These are phyloP conservation scores for Saitozyma podzolica DNA, from an alignment of 768 basidiomycete genomes.

Conservation along the genomic window DNA sequence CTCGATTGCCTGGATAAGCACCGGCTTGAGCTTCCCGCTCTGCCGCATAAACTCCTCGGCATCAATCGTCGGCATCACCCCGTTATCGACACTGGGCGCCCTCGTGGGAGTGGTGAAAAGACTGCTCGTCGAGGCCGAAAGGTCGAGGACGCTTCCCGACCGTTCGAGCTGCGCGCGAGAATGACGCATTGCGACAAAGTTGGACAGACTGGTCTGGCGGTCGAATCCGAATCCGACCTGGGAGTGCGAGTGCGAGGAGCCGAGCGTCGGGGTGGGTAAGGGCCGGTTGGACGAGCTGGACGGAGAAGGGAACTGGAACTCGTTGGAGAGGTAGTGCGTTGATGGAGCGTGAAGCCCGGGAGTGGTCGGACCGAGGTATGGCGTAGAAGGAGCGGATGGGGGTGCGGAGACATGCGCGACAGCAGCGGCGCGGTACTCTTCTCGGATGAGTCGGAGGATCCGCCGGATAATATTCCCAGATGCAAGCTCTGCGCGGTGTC, in stretches of 20 bases:
- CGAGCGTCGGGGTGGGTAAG: constrained; percentile 1
- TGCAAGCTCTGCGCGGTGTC: constrained; percentile 69
- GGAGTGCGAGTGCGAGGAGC: not conserved
- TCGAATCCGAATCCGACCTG: not conserved
- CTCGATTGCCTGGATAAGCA: constrained; percentile 94
- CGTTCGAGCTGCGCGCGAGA: constrained; percentile 47
- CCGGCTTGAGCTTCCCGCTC: constrained; percentile 67
- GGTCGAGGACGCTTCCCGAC: constrained; percentile 31
- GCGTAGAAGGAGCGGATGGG: constrained; percentile 41
- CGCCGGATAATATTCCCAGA: constrained; percentile 93
- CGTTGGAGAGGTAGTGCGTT: constrained; percentile 40
- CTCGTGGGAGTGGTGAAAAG: constrained; percentile 25
- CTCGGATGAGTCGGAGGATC: constrained; percentile 87
- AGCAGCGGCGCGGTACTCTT: constrained; percentile 84
- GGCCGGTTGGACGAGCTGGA: constrained; percentile 3
- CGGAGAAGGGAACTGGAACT: constrained; percentile 24
- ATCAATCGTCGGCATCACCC: constrained; percentile 11
- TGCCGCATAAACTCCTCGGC: constrained; percentile 51
- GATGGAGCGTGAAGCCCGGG: constrained; percentile 47
- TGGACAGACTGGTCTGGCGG: constrained; percentile 38
- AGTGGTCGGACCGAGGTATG: constrained; percentile 43
- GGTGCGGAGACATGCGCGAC: constrained; percentile 50
- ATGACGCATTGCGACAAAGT: constrained; percentile 51
- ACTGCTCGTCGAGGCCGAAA: constrained; percentile 18
- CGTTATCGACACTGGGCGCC: constrained; percentile 11